Conservation (phyloP, 495 filamentous ascomycete species). For the Penicillium dipodomyicola region DNA sequence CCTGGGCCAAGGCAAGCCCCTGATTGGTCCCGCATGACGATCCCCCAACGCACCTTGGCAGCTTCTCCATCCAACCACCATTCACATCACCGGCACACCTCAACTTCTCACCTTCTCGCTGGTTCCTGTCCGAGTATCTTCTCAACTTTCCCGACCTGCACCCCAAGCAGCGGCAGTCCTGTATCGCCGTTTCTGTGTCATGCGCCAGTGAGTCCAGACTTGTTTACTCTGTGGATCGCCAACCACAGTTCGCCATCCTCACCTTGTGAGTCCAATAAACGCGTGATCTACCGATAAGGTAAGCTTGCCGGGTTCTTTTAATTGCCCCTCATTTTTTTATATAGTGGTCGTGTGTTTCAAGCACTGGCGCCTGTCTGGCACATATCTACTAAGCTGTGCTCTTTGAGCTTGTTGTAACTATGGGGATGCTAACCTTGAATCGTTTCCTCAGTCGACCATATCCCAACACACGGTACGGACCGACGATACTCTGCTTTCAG, state of each 20-base stretch:
- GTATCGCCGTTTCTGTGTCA: constrained; percentile 14
- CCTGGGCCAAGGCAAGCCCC: neutral
- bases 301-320: constrained; percentile 7
- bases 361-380: neutral
- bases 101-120: constrained; percentile 7
- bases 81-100: constrained; percentile 11
- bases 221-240: constrained; percentile 17
- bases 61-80: constrained; percentile 15
- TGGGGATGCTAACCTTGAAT: constrained; percentile 46
- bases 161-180: neutral
- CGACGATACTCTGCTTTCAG: constrained; percentile 45
- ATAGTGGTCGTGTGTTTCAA: neutral
- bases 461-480: constrained; percentile 38
- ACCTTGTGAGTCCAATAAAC: constrained; percentile 17
- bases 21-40: constrained; percentile 7
- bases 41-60: constrained; percentile 9
- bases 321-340: constrained; percentile 11
- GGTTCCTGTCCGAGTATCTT: neutral
- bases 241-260: constrained; percentile 13
- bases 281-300: constrained; percentile 20
- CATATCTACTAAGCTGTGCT: neutral
- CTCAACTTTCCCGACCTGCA: neutral
- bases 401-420: constrained; percentile 17
- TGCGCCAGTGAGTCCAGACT: neutral
- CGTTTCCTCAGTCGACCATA: constrained; percentile 47